Evolutionary conservation across 1,284 basidiomycete species (phyloP).

Genomic region (Amylostereum areolatum): DNA sequence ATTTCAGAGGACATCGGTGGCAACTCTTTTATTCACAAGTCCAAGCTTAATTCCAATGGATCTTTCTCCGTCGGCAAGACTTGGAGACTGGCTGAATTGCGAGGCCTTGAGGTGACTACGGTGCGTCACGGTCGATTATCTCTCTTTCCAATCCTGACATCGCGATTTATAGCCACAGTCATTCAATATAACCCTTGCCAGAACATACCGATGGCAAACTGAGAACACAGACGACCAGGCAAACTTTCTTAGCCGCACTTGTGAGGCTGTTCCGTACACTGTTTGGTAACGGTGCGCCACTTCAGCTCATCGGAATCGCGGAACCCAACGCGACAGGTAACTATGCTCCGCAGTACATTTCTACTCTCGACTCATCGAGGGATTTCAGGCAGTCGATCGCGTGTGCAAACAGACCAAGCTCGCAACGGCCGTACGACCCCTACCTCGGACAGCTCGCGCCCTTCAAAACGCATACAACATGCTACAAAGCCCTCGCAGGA

Average conservation of each 20-base stretch:
- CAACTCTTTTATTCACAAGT: conserved; percentile 85
- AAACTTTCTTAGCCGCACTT: conserved; percentile 60
- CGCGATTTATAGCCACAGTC: conserved; percentile 23
- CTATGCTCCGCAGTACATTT: no score
- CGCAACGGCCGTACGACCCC: conserved; percentile 6
- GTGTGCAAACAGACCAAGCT: not conserved
- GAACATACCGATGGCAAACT: conserved; percentile 85
- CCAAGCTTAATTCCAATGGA: conserved; percentile 92
- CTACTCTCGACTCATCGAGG: no score
- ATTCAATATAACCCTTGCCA: conserved; percentile 78
- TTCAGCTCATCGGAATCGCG: conserved; percentile 51
- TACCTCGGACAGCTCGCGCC: not conserved
- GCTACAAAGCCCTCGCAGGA: conserved; percentile 2
- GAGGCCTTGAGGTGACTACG: conserved; percentile 69
- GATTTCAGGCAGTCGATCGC: no score
- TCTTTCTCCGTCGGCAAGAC: conserved; percentile 98
- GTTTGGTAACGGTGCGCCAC: conserved; percentile 39
- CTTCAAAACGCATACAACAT: not conserved
- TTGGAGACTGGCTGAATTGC: conserved; percentile 83
- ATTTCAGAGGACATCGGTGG: conserved; percentile 56
- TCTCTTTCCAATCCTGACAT: not conserved
- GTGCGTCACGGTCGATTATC: conserved; percentile 40
- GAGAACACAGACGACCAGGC: conserved; percentile 69
- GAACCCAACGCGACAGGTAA: conserved; percentile 28
- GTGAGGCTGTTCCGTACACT: conserved; percentile 67